These are phyloP conservation scores for Onygenales sp. DNA, from an alignment of 2,329 filamentous ascomycete genomes.

Conservation along the genomic window DNA sequence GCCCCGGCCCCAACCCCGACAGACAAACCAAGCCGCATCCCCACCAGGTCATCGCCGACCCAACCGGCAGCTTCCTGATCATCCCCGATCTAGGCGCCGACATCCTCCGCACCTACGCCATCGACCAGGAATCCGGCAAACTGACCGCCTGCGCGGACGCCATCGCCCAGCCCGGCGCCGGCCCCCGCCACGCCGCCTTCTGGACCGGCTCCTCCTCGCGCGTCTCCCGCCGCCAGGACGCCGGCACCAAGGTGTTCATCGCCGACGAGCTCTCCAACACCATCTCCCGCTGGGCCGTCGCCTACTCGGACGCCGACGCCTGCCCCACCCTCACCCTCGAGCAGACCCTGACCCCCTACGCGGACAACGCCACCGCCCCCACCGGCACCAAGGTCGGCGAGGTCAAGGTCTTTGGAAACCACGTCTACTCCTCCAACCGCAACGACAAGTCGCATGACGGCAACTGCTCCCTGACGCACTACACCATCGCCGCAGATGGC, in stretches of 20 bases:
- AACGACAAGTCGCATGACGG: conserved; percentile 46
- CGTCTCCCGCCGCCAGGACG: conserved; percentile 3
- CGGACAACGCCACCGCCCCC: conserved; percentile 33
- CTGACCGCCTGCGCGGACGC: conserved; percentile 38
- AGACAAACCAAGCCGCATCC: conserved; percentile 50
- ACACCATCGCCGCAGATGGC: conserved; percentile 46
- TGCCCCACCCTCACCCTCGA: conserved; percentile 40
- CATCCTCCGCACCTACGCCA: conserved; percentile 46
- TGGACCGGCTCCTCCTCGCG: conserved; percentile 16
- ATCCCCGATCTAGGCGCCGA: conserved; percentile 57
- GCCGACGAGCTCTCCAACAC: conserved; percentile 47
- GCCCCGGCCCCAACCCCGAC: conserved; percentile 23
- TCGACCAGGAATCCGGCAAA: conserved; percentile 32
- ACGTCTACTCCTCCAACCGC: conserved; percentile 60
- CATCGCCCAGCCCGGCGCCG: conserved; percentile 38
- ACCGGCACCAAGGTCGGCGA: conserved; percentile 46
- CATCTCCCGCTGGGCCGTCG: conserved; percentile 34
- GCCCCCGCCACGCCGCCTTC: conserved; percentile 54
- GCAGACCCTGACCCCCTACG: conserved; percentile 41
- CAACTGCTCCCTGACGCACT: conserved; percentile 57
- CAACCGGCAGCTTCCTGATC: conserved; percentile 48
- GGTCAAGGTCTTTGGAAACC: conserved; percentile 45
- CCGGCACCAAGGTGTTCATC: conserved; percentile 43
- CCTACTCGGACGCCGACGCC: conserved; percentile 18
- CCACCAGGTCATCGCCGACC: conserved; percentile 52